Base-by-base conservation (phyloP, 2,329 filamentous ascomycete genomes). In the Fusarium sp. region DNA sequence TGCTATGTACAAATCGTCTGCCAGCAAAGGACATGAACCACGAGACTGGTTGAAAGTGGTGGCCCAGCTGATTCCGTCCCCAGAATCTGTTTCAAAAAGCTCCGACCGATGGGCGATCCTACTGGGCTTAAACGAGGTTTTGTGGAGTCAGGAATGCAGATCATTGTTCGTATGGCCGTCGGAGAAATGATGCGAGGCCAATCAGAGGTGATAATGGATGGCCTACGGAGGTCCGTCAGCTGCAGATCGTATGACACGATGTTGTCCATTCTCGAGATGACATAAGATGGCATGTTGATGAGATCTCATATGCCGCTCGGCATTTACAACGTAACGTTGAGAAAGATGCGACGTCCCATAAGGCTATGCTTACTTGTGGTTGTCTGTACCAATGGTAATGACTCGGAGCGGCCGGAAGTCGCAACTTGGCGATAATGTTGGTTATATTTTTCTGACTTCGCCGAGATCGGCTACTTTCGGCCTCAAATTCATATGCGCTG, bases 351-450 rank as follows among this genome's bases (percentile, higher is more conserved):
- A 34, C 43, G 34, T 60, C 64, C 63, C 67, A 71, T 74, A 71
- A 72, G 45, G 8, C 6, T 50, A 23, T 30, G 20, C 37, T 45
- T 41, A 23, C n/a, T 13, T 14, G 11, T 14, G 3, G 23, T 23
- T 7, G 30, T 6, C 39, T 23, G 11, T 39, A 34, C 25, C 30
- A 52, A 48, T 54, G 13, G 5, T 18, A 59, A 35, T 14, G 8
- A 11, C 2, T 32, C 18, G 34, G 58, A 54, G n/a, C 2, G 6
- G 20, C 43, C 43, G 27, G 27, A 18, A 39, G n/a, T 14, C 80
- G 81, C 58, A 79, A 75, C 41, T 68, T 73, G 20, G 76, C 41
- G 11, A 80, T 34, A 54, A 81, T 81, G 4, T 70, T 54, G 18
- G 76, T 66, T 5, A 60, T 64, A 54, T 54, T 5, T 27, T 32